phyloP scores from a whole-genome alignment of 306 rosid species.

The Comarum palustre region DNA sequence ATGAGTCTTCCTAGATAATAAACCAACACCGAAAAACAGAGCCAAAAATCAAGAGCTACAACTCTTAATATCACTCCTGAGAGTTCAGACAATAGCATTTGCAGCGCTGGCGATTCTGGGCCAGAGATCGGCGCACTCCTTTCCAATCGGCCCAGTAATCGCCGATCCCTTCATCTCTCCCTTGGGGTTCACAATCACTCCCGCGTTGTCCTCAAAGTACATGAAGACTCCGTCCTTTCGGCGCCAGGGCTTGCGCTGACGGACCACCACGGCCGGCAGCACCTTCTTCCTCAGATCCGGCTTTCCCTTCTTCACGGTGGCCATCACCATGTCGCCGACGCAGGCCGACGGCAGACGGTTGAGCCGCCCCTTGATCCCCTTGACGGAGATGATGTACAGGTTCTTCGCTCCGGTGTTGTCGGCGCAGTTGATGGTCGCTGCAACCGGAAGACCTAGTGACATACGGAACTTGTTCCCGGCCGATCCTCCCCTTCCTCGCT shows the following conservation, averaged over 20 bases:
- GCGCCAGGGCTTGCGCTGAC: slow-evolving; percentile 91
- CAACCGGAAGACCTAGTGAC: slow-evolving; percentile 96
- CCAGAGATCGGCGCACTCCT: slow-evolving; percentile 94
- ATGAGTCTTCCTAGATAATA: background rate
- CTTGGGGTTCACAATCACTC: slow-evolving; percentile 84
- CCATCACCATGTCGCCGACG: slow-evolving; percentile 97
- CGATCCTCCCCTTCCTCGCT: slow-evolving; percentile 77
- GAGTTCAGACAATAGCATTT: slow-evolving; percentile 68
- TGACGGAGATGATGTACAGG: slow-evolving; percentile 79
- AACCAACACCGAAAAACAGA: background rate
- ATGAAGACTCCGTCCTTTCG: slow-evolving; percentile 93
- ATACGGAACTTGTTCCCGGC: slow-evolving; percentile 92
- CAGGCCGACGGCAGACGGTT: slow-evolving; percentile 90
- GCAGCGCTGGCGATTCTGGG: slow-evolving; percentile 97
- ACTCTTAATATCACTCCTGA: slow-evolving; percentile 2
- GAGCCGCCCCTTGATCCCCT: slow-evolving; percentile 83
- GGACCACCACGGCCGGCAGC: slow-evolving; percentile 82
- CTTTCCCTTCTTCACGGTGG: slow-evolving; percentile 90
- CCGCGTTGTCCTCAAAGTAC: slow-evolving; percentile 95
- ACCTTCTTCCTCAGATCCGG: slow-evolving; percentile 95
- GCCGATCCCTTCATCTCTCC: slow-evolving; percentile 96
- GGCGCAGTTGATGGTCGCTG: slow-evolving; percentile 90
- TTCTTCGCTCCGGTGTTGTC: slow-evolving; percentile 95
- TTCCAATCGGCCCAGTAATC: slow-evolving; percentile 82
- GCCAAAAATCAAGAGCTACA: background rate